These are phyloP conservation scores for Zasmidium citrigriseum DNA, from an alignment of 2,329 filamentous ascomycete genomes.

Conservation along the genomic window DNA sequence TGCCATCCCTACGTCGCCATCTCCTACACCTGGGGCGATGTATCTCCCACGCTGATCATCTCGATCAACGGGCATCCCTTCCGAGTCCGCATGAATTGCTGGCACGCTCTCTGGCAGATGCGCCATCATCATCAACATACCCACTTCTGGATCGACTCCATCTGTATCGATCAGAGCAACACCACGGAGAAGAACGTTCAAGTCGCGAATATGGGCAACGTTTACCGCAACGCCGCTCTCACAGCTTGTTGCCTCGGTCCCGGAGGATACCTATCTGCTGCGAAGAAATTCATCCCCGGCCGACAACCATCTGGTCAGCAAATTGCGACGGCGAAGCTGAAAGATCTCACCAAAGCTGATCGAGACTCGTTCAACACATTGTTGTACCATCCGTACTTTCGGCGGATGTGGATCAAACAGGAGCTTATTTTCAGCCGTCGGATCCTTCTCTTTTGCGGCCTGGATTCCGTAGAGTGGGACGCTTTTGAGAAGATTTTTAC, in stretches of 20 bases:
- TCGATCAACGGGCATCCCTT: not conserved
- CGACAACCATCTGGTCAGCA: no score
- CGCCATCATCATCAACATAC: not conserved
- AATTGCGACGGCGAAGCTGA: not conserved
- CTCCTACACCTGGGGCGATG: constrained; percentile 9
- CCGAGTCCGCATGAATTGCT: not conserved
- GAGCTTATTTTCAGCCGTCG: not conserved
- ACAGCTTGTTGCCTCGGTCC: not conserved
- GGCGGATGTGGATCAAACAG: not conserved
- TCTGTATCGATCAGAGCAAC: constrained; percentile 17
- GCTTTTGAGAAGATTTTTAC: not conserved
- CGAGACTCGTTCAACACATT: not conserved
- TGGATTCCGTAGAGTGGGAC: not conserved
- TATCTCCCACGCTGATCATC: not conserved
- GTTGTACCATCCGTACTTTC: not conserved
- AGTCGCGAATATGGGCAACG: constrained; percentile 10
- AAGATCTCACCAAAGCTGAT: not conserved
- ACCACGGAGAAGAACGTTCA: constrained; percentile 6
- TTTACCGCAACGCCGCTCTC: constrained; percentile 8
- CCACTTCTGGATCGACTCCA: not conserved
- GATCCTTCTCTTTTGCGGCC: not conserved
- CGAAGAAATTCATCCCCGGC: not conserved
- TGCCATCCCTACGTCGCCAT: constrained; percentile 2
- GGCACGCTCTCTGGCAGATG: constrained; percentile 1
- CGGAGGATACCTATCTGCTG: not conserved